A percentile compares a stretch with the other conserved stretches of the same genome.
phyloP scores from a whole-genome alignment of 202 grass and related monocot species.

The Zizania palustris region DNA sequence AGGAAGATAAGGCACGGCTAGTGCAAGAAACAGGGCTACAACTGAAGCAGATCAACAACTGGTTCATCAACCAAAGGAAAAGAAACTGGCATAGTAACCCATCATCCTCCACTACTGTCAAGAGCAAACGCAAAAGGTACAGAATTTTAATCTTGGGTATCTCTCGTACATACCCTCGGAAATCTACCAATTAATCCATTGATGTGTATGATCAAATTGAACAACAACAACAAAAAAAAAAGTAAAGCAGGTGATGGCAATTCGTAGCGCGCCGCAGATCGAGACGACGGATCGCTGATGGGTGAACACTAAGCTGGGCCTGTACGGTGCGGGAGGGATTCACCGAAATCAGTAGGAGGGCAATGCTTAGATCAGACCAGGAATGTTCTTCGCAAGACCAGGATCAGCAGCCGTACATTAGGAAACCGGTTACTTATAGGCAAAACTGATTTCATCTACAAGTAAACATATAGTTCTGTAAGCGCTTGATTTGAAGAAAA shows the following conservation, averaged over 20 bases:
- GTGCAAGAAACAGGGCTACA: constrained; percentile 86
- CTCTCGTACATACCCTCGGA: neutral
- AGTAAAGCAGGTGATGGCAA: constrained; percentile 64
- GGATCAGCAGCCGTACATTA: constrained; percentile 16
- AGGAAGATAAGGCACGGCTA: constrained; percentile 81
- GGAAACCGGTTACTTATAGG: constrained; percentile 25
- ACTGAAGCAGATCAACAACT: constrained; percentile 87
- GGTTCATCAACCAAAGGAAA: constrained; percentile 94
- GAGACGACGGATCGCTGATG: neutral
- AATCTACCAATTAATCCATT: constrained; percentile 19
- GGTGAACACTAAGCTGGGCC: neutral
- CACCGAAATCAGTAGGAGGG: neutral
- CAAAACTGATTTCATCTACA: constrained; percentile 32
- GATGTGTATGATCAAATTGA: constrained; percentile 34
- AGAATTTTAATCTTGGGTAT: constrained; percentile 9
- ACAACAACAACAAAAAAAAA: too few relatives aligned
- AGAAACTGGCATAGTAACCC: constrained; percentile 89
- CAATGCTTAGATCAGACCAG: constrained; percentile 17
- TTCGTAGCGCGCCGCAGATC: constrained; percentile 12
- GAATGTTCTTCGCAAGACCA: constrained; percentile 21
- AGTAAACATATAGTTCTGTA: constrained; percentile 32
- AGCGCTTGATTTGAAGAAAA: constrained; percentile 36
- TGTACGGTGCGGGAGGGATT: neutral
- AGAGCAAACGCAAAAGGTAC: constrained; percentile 84
- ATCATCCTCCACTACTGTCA: constrained; percentile 60